These are phyloP conservation scores for Balamuthia mandrillaris DNA, from an alignment of 208 protist species.

Conservation along the genomic window DNA sequence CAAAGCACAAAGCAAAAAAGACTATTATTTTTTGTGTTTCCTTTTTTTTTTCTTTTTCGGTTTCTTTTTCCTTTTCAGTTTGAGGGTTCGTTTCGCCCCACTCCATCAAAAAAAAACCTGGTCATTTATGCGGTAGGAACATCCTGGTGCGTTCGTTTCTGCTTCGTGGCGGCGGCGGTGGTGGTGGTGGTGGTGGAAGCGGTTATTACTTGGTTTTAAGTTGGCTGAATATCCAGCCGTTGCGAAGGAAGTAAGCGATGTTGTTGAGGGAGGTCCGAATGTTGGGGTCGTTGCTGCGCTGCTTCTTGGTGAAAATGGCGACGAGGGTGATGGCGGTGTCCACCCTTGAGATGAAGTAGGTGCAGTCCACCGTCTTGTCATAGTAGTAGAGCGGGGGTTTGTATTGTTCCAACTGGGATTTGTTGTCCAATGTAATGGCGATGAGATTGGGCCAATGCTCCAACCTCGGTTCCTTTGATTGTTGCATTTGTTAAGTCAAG, in stretches of 20 bases:
- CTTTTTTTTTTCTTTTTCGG: no score
- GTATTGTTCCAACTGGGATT: not conserved
- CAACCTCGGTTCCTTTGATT: not conserved
- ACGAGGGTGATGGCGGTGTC: not conserved
- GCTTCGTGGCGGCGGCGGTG: no score
- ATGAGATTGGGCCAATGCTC: conserved; percentile 26
- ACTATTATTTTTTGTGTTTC: no score
- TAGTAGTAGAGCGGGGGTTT: not conserved
- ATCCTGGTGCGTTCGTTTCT: no score
- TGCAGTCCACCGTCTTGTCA: conserved; percentile 15
- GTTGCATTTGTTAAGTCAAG: not conserved
- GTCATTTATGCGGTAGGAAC: no score
- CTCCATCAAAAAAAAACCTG: no score
- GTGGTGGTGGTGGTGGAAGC: no score
- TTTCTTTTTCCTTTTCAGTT: no score
- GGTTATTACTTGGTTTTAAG: not conserved
- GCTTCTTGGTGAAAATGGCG: not conserved
- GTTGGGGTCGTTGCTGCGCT: not conserved
- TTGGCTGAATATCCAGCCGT: not conserved
- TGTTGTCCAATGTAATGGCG: conserved; percentile 1
- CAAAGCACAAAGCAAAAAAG: no score
- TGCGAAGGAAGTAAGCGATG: not conserved
- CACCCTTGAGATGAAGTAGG: not conserved
- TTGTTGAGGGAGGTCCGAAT: not conserved
- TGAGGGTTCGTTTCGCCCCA: no score